Evolutionary conservation across 805 yeast genomes (phyloP), one percentile per base, ranked within the genome.

Genomic region (Pichia deserticola): DNA sequence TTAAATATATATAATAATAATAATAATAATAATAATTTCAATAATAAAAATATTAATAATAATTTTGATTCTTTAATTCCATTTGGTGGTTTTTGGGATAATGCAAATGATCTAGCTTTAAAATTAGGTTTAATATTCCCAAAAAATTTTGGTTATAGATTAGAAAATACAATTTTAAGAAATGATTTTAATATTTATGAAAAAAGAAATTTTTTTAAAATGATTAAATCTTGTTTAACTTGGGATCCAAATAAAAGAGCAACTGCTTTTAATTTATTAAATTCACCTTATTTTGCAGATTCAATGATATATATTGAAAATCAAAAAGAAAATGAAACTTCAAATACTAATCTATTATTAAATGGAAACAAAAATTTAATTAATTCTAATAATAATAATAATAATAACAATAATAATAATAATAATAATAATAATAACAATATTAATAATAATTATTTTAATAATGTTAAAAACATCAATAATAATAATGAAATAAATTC

Each of bases 171-270:
- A 9, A 61, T 82, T 6, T 70, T 75, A 8, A 67, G 75, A 51
- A 66, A 75, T 0, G 77, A 73, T 38, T 65, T 77, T 28, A 56
- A 60, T 12, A 54, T 56, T 13, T 35, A 49, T 6, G 69, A 67
- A 58, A 71, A 59, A 56, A 64, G 50, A 57, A 74, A 62, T 60
- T 74, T 65, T 59, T 77, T 60, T 56, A 73, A 65, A 47, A 68
- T 68, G 51, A 75, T 74, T 8, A 65, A 63, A 53, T 57, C 65
- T 1, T 85, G 90, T 57, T 69, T 89, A 35, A 68, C 74, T 45
- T 89, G 97, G 96, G 82, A 88, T 65, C 95, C 96, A 2, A 64
- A 66, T n/a, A 61, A 65, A n/a, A 73, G 95, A 55, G 75, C 79
- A 0, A 74, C 76, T 37, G 84, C 76, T 2, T 70, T 70, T 1